These are phyloP conservation scores for Lophiostoma macrostomum DNA, from an alignment of 495 filamentous ascomycete genomes.

Conservation along the genomic window DNA sequence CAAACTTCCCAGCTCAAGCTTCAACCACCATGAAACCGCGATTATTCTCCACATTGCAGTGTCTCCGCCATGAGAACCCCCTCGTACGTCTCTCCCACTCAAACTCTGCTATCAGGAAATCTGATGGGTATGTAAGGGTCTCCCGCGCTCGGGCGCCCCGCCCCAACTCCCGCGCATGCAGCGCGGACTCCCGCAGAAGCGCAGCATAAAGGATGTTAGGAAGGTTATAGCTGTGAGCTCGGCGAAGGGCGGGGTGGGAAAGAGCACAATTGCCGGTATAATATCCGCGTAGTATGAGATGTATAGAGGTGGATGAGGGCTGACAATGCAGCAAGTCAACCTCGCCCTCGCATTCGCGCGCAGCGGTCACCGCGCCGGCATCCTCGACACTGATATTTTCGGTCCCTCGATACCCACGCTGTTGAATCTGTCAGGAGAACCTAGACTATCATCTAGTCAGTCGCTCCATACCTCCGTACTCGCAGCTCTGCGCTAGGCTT, in stretches of 20 bases:
- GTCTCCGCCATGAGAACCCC: slow-evolving; percentile 85
- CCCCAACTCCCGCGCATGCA: slow-evolving; percentile 74
- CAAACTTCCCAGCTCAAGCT: neutral
- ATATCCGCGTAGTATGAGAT: neutral
- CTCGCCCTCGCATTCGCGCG: slow-evolving; percentile 81
- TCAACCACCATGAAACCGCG: slow-evolving; percentile 41
- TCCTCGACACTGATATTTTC: slow-evolving; percentile 95
- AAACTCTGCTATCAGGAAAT: neutral
- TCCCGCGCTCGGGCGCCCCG: slow-evolving; percentile 72
- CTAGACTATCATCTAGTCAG: slow-evolving; percentile 43
- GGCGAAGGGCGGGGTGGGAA: slow-evolving; percentile 95
- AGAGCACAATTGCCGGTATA: slow-evolving; percentile 83
- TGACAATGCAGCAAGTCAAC: slow-evolving; percentile 67
- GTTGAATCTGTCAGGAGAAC: slow-evolving; percentile 72
- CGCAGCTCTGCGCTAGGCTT: neutral
- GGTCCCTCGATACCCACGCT: slow-evolving; percentile 92
- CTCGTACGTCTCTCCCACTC: slow-evolving; percentile 58
- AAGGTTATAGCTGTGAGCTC: slow-evolving; percentile 92
- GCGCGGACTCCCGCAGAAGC: slow-evolving; percentile 76
- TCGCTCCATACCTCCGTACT: neutral
- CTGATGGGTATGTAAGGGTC: slow-evolving; percentile 54
- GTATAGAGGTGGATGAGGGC: too few relatives aligned
- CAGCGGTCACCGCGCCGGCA: slow-evolving; percentile 72
- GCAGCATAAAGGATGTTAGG: slow-evolving; percentile 72
- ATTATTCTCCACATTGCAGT: slow-evolving; percentile 62